A percentile compares a stretch with the other conserved stretches of the same genome.
Conservation (phyloP, 306 rosid species). For the Hippophae gyantsensis region DNA sequence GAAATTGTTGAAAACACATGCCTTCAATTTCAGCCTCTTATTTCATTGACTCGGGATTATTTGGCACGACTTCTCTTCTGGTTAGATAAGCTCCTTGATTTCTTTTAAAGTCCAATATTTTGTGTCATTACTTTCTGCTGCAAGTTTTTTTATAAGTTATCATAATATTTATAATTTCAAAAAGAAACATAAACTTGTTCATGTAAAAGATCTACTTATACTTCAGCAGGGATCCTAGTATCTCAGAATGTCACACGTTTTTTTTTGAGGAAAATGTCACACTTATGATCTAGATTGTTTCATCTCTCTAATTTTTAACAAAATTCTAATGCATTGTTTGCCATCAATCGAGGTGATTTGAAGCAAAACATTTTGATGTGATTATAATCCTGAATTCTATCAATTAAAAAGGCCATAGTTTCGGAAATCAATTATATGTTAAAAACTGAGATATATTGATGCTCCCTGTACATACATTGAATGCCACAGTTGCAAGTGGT, state of each 20-base stretch:
- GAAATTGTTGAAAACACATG: slow-evolving; percentile 82
- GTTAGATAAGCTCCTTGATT: slow-evolving; percentile 35
- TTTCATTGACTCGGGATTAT: slow-evolving; percentile 70
- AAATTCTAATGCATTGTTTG: background rate
- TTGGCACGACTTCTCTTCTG: slow-evolving; percentile 90
- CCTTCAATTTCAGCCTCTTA: slow-evolving; percentile 68
- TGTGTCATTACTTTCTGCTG: background rate
- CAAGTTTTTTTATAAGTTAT: background rate
- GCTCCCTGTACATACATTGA: background rate
- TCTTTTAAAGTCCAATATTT: background rate
- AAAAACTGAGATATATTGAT: background rate
- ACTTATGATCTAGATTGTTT: background rate
- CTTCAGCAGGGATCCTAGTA: no score
- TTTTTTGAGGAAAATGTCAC: no score
- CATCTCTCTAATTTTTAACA: background rate
- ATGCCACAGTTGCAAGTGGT: background rate
- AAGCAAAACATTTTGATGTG: no score
- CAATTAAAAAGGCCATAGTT: background rate
- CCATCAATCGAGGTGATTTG: no score
- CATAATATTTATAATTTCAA: no score
- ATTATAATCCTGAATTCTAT: no score
- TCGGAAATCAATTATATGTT: background rate
- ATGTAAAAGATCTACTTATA: no score
- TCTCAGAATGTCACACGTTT: no score
- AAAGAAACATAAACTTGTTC: no score